A percentile compares a stretch with the other conserved stretches of the same genome.
Evolutionary conservation across 208 protist species (phyloP).

Genomic region (Acanthamoeba lenticulata): DNA sequence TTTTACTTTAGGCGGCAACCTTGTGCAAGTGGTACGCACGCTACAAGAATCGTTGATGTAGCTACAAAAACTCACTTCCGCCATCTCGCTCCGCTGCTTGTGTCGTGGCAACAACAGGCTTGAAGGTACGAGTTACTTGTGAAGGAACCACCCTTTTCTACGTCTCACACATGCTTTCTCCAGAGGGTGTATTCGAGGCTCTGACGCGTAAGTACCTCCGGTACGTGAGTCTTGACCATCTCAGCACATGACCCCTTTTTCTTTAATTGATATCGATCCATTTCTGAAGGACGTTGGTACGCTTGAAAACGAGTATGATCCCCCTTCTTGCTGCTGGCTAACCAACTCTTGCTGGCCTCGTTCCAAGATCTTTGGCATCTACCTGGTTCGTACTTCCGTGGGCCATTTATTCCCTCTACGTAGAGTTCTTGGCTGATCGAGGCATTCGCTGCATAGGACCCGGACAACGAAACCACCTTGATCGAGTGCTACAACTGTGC

Average conservation of each 20-base stretch:
- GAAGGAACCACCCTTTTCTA: not conserved
- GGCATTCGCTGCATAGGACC: not conserved
- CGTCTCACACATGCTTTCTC: not conserved
- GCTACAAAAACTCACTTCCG: not conserved
- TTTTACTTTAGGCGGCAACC: not conserved
- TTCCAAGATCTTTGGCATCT: slow-evolving; percentile 57
- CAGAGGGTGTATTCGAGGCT: slow-evolving; percentile 55
- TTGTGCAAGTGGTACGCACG: slow-evolving; percentile 24
- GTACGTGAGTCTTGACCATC: not conserved
- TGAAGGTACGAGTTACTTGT: not conserved
- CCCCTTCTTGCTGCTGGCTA: too few species aligned
- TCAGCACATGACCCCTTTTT: not conserved
- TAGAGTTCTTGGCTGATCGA: not conserved
- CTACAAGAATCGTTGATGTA: not conserved
- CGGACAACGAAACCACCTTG: slow-evolving; percentile 1
- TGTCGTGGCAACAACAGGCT: slow-evolving; percentile 34
- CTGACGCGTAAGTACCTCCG: not conserved
- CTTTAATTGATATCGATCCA: not conserved
- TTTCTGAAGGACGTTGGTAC: slow-evolving; percentile 7
- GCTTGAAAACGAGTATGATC: not conserved
- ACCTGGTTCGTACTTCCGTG: not conserved
- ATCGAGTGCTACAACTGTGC: slow-evolving; percentile 53
- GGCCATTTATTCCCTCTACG: not conserved
- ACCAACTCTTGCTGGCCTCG: not conserved
- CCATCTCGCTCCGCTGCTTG: not conserved